These are phyloP conservation scores for Jacaranda mimosifolia DNA, from an alignment of 257 asterid species.

Conservation along the genomic window DNA sequence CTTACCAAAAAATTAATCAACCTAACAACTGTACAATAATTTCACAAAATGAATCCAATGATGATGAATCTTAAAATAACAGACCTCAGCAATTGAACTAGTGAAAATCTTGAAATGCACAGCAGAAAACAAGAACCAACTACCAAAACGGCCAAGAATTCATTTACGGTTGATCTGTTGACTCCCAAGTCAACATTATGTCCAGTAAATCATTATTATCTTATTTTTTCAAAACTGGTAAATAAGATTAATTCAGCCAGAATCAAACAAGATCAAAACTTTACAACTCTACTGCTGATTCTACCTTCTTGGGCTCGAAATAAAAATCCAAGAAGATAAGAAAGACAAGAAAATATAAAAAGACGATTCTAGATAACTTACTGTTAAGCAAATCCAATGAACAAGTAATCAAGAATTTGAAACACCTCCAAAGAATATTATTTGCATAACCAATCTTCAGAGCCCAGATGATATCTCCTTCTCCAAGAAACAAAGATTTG, in stretches of 20 bases:
- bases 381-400: constrained; percentile 44
- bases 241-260: constrained; percentile 20
- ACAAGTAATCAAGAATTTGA: constrained; percentile 34
- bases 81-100: constrained; percentile 14
- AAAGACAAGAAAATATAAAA: not conserved
- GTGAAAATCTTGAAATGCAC: constrained; percentile 38
- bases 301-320: constrained; percentile 20
- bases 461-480: constrained; percentile 46
- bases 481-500: constrained; percentile 34
- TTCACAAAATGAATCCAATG: not conserved
- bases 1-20: constrained; percentile 11
- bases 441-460: constrained; percentile 45
- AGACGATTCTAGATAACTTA: constrained; percentile 34
- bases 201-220: constrained; percentile 36
- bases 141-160: constrained; percentile 33
- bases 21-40: constrained; percentile 17
- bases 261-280: constrained; percentile 40
- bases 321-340: not conserved
- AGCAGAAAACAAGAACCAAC: constrained; percentile 31
- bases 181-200: constrained; percentile 52
- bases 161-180: constrained; percentile 40
- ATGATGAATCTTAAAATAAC: not conserved
- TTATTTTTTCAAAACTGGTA: constrained; percentile 21
- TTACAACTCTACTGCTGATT: constrained; percentile 22
- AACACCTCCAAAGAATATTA: constrained; percentile 29